Conservation (phyloP, 805 yeast species). For the Diddensiella santjacobensis region DNA sequence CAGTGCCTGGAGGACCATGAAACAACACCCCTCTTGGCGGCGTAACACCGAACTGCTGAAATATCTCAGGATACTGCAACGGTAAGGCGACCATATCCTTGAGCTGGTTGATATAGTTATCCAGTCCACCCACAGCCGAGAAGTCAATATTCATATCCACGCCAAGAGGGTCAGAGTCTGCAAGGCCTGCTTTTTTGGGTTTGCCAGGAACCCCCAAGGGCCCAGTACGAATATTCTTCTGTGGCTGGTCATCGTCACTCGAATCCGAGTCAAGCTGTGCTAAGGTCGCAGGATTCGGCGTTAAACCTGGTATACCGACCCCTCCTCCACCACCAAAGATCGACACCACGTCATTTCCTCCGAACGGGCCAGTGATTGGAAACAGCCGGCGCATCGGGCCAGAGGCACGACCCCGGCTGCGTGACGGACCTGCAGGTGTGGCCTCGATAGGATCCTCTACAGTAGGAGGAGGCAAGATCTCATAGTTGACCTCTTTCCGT, state of each 20-base stretch:
- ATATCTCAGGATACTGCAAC: slow-evolving; percentile 86
- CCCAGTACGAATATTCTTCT: slow-evolving; percentile 16
- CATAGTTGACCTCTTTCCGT: slow-evolving; percentile 71
- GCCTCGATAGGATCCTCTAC: slow-evolving; percentile 33
- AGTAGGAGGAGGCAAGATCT: slow-evolving; percentile 76
- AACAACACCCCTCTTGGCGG: slow-evolving; percentile 97
- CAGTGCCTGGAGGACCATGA: slow-evolving; percentile 99
- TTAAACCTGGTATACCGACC: slow-evolving; percentile 9
- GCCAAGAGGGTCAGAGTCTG: slow-evolving; percentile 92
- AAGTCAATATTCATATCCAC: slow-evolving; percentile 83
- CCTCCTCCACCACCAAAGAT: slow-evolving; percentile 55
- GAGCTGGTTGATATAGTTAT: slow-evolving; percentile 81
- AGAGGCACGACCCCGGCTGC: slow-evolving; percentile 35
- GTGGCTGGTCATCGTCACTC: slow-evolving; percentile 40
- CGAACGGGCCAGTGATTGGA: slow-evolving; percentile 97
- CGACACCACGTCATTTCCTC: slow-evolving; percentile 89
- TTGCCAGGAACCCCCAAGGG: slow-evolving; percentile 19
- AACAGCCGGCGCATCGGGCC: slow-evolving; percentile 61
- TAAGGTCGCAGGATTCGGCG: slow-evolving; percentile 6
- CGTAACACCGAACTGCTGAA: slow-evolving; percentile 81
- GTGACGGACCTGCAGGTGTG: slow-evolving; percentile 26
- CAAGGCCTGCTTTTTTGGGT: slow-evolving; percentile 38
- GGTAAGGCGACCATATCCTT: slow-evolving; percentile 98
- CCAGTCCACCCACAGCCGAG: slow-evolving; percentile 85
- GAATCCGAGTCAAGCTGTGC: slow-evolving; percentile 40